phyloP scores from a whole-genome alignment of 441 rosid genomes.

The Dalechampia spathulata region DNA sequence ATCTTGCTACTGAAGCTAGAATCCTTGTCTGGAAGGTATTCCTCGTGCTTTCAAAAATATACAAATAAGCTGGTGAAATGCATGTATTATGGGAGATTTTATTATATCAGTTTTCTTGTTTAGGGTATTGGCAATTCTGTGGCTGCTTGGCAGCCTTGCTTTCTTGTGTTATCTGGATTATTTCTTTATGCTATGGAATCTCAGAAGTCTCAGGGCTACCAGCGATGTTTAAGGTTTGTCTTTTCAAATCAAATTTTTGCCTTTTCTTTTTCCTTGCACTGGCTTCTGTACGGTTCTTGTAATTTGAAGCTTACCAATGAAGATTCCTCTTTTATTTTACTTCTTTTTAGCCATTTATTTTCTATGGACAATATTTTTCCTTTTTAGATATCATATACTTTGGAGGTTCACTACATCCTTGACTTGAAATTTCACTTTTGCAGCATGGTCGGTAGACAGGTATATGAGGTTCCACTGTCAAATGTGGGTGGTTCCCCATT shows the following conservation, averaged over 20 bases:
- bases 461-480: conserved; percentile 71
- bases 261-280: not conserved
- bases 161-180: conserved; percentile 80
- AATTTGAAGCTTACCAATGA: not conserved
- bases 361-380: not conserved
- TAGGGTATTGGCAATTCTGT: conserved; percentile 97
- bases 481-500: conserved; percentile 86
- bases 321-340: conserved; percentile 8
- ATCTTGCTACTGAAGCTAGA: conserved; percentile 68
- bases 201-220: conserved; percentile 69
- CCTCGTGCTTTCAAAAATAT: conserved; percentile 11
- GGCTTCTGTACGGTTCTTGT: not conserved
- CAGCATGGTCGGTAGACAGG: conserved; percentile 97
- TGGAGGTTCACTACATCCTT: conserved; percentile 9
- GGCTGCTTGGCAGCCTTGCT: conserved; percentile 96
- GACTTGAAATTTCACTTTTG: conserved; percentile 27
- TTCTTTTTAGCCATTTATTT: not conserved
- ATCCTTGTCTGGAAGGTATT: conserved; percentile 96
- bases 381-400: not conserved
- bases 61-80: conserved; percentile 17
- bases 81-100: conserved; percentile 18
- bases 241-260: conserved; percentile 7
- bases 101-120: conserved; percentile 19
- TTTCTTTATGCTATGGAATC: conserved; percentile 86
- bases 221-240: conserved; percentile 84